Evolutionary conservation across 129 eudicot genomes (phyloP).

Genomic region (Lactuca saligna): DNA sequence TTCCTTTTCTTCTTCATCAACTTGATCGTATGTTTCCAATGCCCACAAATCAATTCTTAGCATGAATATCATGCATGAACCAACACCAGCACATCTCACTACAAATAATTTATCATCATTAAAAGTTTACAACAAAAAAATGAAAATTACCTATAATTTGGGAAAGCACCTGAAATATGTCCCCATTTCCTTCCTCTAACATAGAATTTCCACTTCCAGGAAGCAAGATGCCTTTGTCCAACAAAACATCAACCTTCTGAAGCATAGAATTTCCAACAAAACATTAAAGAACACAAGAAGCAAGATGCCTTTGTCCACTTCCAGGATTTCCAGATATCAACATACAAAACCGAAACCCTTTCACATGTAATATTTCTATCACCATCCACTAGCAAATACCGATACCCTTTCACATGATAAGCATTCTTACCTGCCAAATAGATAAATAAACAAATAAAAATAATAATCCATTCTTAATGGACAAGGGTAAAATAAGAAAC

Average conservation of each 20-base stretch:
- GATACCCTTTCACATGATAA: no score
- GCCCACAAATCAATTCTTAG: conserved; percentile 96
- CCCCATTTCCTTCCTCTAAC: conserved; percentile 80
- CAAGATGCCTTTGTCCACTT: conserved; percentile 91
- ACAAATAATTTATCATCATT: conserved; percentile 29
- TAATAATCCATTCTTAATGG: no score
- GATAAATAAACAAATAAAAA: no score
- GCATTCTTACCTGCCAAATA: no score
- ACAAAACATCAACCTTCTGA: conserved; percentile 75
- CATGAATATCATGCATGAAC: conserved; percentile 69
- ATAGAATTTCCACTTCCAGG: no score
- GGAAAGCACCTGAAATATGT: conserved; percentile 71
- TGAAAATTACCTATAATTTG: conserved; percentile 63
- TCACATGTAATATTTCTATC: conserved; percentile 28
- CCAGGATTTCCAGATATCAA: conserved; percentile 75
- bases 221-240: no score
- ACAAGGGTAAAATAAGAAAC: no score
- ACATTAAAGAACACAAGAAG: conserved; percentile 79
- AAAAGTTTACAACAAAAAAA: not conserved
- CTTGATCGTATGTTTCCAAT: conserved; percentile 47
- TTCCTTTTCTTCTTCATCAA: conserved; percentile 27
- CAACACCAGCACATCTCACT: conserved; percentile 68
- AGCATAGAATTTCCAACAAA: conserved; percentile 70
- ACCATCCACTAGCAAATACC: no score
- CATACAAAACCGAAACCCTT: conserved; percentile 57